These are phyloP conservation scores for Starmerella lactis-condensi DNA, from an alignment of 805 yeast genomes.

Conservation along the genomic window DNA sequence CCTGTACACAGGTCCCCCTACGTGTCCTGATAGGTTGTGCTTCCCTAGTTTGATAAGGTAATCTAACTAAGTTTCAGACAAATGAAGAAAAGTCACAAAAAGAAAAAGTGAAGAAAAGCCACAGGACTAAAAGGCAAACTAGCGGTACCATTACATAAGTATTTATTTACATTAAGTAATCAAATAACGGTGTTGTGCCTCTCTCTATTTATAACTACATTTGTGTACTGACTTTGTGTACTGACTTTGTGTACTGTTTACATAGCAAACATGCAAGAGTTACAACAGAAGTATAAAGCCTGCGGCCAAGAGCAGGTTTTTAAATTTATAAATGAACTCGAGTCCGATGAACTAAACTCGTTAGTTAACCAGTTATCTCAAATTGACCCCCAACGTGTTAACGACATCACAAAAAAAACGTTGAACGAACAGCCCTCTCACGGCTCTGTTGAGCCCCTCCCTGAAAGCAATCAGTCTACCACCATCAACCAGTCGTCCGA, in stretches of 20 bases:
- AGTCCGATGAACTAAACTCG: slow-evolving; percentile 14
- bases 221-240: background rate
- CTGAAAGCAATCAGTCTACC: slow-evolving; percentile 19
- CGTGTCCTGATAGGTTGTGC: too few relatives aligned
- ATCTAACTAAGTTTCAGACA: too few relatives aligned
- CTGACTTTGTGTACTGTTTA: background rate
- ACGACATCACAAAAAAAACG: slow-evolving; percentile 17
- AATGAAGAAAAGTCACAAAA: too few relatives aligned
- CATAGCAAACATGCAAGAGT: background rate
- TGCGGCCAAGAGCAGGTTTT: slow-evolving; percentile 28
- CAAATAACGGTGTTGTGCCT: too few relatives aligned
- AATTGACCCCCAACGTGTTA: slow-evolving; percentile 23
- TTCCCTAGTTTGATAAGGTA: too few relatives aligned
- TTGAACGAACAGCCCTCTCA: slow-evolving; percentile 9
- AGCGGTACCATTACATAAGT: too few relatives aligned
- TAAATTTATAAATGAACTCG: slow-evolving; percentile 22
- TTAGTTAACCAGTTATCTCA: slow-evolving; percentile 22
- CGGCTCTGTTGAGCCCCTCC: slow-evolving; percentile 18
- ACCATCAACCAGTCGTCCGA: slow-evolving; percentile 19
- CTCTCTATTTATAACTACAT: too few relatives aligned
- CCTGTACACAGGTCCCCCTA: too few relatives aligned
- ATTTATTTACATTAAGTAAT: too few relatives aligned
- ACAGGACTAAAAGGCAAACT: too few relatives aligned
- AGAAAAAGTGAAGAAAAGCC: too few relatives aligned
- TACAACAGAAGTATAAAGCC: slow-evolving; percentile 16